phyloP scores from a whole-genome alignment of 2,329 filamentous ascomycete species.

The Mollisiaceae sp. region DNA sequence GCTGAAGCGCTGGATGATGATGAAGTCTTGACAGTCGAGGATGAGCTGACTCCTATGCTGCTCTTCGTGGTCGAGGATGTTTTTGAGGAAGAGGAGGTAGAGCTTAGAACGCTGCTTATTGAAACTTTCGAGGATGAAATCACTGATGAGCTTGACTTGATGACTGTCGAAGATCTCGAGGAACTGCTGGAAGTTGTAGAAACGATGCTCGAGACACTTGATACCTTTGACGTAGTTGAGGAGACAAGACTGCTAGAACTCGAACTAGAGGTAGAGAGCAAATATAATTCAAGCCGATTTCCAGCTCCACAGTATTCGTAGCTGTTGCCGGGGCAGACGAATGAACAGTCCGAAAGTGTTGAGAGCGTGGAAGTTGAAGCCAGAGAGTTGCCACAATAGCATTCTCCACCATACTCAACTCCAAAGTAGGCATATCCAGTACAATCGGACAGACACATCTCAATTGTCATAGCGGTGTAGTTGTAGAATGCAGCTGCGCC shows the following conservation, averaged over 20 bases:
- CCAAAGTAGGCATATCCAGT: conserved; percentile 44
- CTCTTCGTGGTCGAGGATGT: conserved; percentile 5
- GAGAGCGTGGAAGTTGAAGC: conserved; percentile 25
- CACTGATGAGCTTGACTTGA: background rate
- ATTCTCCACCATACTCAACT: conserved; percentile 47
- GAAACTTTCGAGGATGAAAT: background rate
- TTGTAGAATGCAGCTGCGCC: conserved; percentile 28
- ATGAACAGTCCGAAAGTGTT: conserved; percentile 32
- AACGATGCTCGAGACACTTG: background rate
- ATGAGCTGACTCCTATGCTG: conserved; percentile 7
- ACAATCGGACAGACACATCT: conserved; percentile 41
- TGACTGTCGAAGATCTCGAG: background rate
- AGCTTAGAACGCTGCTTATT: conserved; percentile 3
- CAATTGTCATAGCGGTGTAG: conserved; percentile 41
- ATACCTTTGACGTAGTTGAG: conserved; percentile 2
- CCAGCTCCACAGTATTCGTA: conserved; percentile 44
- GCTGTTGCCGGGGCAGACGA: conserved; percentile 38
- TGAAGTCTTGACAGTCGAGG: conserved; percentile 18
- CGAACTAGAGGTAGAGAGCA: conserved; percentile 17
- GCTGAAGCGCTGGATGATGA: conserved; percentile 18
- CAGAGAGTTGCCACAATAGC: conserved; percentile 43
- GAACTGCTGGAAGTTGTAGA: background rate
- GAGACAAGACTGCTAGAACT: conserved; percentile 16
- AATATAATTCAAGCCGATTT: conserved; percentile 21
- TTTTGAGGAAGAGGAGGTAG: conserved; percentile 14